Base-by-base conservation (phyloP, 2,329 filamentous ascomycete species). In the Zarea fungicola region DNA sequence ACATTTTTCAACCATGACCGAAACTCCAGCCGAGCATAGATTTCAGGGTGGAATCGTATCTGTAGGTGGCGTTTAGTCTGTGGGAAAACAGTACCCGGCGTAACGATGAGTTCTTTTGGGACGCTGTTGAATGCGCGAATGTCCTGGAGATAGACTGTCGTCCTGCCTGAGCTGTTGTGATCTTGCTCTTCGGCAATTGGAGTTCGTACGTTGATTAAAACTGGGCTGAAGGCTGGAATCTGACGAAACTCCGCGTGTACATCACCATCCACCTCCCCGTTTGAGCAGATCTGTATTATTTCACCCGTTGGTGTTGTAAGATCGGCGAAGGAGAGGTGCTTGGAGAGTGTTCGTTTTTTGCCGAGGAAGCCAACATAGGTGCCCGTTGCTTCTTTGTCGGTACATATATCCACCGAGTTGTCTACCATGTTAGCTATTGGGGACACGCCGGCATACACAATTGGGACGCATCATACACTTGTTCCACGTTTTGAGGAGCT, bases 41-140 rank as follows among this genome's bases (percentile, higher is more conserved):
- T 71, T 18, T 77, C 68, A 7, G 70, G 64, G 48, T 90, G 83
- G 47, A 88, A 92, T 25, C 91, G 83, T 37, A 99, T 76, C 58
- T 97, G 90, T 16, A 96, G 70, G 65, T 97, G 88, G 19, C 93
- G 83, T 50, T 86, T 78, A 42, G 87, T 79, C 0, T 84, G 80
- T 0, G 86, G 77, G 60, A 93, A 96, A 0, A 83, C 76, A 2
- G 85, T 87, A 41, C 86, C 83, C 14, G 82, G 72, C 2, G 85
- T 87, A 53, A 95, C 81, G 51, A 93, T 84, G 49, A 95, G 82
- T 54, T 91, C 81, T 36, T 79, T 78, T 0, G 67, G 63, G 2
- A 68, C 58, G 7, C 55, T 60, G 42, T 70, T 70, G 6, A 70
- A 55, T 1, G 61, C 52, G 41, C 59, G 60, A 18, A 70, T 67